Percentiles rank a stretch among this genome's conserved stretches.
Conservation (phyloP, 495 filamentous ascomycete genomes). For the Aspergillus panamensis region DNA sequence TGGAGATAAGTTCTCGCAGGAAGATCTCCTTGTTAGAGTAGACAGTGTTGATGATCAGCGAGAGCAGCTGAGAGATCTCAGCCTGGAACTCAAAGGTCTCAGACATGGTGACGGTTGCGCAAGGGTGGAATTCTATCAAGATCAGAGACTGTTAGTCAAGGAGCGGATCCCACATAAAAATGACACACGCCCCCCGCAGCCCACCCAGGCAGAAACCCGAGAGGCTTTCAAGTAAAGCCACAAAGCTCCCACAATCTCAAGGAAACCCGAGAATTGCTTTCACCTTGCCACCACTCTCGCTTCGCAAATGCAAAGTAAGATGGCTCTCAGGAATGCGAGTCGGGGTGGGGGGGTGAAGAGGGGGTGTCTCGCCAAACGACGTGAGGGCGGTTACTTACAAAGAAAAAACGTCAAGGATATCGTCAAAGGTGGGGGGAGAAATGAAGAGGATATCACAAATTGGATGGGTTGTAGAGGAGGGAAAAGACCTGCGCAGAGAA, state of each 20-base stretch:
- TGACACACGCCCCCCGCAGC: background rate
- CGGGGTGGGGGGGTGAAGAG: conserved; percentile 2
- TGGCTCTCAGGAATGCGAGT: background rate
- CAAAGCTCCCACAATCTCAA: too few relatives aligned
- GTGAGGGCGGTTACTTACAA: conserved; percentile 13
- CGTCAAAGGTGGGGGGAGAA: conserved; percentile 2
- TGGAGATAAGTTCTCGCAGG: conserved; percentile 95
- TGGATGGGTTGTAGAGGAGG: background rate
- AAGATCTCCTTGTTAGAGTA: conserved; percentile 99
- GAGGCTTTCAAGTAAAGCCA: too few relatives aligned
- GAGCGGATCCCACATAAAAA: background rate
- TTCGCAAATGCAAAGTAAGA: background rate
- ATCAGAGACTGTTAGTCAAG: conserved; percentile 5
- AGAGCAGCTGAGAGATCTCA: conserved; percentile 99
- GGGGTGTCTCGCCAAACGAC: too few relatives aligned
- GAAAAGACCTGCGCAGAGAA: conserved; percentile 3
- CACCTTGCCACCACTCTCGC: too few relatives aligned
- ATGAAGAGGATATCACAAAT: background rate
- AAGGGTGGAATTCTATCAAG: conserved; percentile 14
- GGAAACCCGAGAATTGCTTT: too few relatives aligned
- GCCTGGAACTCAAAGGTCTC: conserved; percentile 99
- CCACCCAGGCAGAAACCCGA: background rate
- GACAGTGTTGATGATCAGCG: conserved; percentile 99
- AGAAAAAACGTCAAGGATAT: conserved; percentile 1
- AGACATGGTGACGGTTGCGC: conserved; percentile 61